These are phyloP conservation scores for Physcomitrium patens DNA, from an alignment of 225 moss, liverwort and hornwort genomes.

Conservation along the genomic window DNA sequence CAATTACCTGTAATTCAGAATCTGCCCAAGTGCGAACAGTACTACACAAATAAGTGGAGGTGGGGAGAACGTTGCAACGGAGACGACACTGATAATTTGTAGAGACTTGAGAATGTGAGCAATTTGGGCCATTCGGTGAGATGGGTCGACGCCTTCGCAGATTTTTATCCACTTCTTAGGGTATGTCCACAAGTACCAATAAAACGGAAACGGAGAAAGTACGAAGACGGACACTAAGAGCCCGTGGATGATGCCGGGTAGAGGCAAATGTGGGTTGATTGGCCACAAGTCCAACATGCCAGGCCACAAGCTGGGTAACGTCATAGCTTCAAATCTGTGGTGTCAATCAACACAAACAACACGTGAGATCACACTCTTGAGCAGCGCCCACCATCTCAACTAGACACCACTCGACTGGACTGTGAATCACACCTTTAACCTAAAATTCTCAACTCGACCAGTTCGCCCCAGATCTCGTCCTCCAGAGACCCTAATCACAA, in stretches of 20 bases:
- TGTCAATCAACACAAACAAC: no score
- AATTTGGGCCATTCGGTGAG: constrained; percentile 80
- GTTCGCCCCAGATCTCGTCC: no score
- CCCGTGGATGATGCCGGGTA: constrained; percentile 49
- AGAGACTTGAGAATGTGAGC: constrained; percentile 67
- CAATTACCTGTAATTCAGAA: constrained; percentile 77
- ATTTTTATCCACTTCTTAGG: constrained; percentile 72
- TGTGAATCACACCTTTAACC: not conserved
- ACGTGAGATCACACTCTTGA: not conserved
- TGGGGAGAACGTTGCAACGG: constrained; percentile 54
- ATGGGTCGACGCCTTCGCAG: constrained; percentile 73
- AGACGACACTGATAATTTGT: constrained; percentile 59
- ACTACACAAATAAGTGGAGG: constrained; percentile 59
- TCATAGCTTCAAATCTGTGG: constrained; percentile 41
- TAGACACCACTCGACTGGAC: not conserved
- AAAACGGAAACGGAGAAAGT: constrained; percentile 69
- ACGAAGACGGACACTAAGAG: constrained; percentile 46
- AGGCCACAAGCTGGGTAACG: constrained; percentile 48
- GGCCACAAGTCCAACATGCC: constrained; percentile 48
- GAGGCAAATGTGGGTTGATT: constrained; percentile 37
- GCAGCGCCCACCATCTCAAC: not conserved
- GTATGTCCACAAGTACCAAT: constrained; percentile 74
- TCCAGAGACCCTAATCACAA: no score
- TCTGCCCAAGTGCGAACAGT: constrained; percentile 63
- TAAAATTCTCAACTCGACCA: no score